phyloP scores from a whole-genome alignment of 768 basidiomycete species.

The Pleurotus tuber-regium region DNA sequence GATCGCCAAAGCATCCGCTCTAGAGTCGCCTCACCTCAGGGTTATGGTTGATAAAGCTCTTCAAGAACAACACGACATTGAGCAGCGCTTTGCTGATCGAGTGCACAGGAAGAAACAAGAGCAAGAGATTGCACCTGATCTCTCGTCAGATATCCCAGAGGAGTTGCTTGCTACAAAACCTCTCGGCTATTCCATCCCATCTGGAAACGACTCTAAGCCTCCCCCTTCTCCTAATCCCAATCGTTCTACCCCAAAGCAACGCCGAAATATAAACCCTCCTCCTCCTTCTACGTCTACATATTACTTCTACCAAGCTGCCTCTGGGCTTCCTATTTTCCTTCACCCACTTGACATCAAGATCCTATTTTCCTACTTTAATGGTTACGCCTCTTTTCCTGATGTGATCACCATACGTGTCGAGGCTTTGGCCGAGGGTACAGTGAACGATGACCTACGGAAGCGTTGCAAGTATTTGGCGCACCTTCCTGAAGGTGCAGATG shows the following conservation, averaged over 20 bases:
- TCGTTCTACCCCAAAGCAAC: conserved; percentile 52
- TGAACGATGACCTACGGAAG: conserved; percentile 92
- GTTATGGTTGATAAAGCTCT: conserved; percentile 61
- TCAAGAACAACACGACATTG: conserved; percentile 55
- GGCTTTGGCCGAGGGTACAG: conserved; percentile 67
- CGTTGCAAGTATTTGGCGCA: conserved; percentile 96
- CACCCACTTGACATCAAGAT: conserved; percentile 96
- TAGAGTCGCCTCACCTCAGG: conserved; percentile 68
- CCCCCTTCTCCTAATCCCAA: conserved; percentile 14
- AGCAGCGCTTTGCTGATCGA: conserved; percentile 36
- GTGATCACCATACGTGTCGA: conserved; percentile 80
- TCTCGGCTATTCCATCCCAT: conserved; percentile 14
- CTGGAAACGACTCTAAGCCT: conserved; percentile 13
- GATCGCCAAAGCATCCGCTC: conserved; percentile 72
- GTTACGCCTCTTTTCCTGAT: conserved; percentile 83
- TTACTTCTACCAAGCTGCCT: conserved; percentile 94
- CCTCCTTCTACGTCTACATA: conserved; percentile 88
- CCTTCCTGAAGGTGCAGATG: conserved; percentile 87
- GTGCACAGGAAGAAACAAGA: conserved; percentile 28
- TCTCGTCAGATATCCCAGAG: conserved; percentile 44
- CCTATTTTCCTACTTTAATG: conserved; percentile 77
- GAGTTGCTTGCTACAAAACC: conserved; percentile 53
- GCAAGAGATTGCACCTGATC: conserved; percentile 13
- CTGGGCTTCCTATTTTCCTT: conserved; percentile 88
- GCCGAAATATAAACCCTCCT: conserved; percentile 81